Percentiles rank a stretch among this genome's conserved stretches.
phyloP scores from a whole-genome alignment of 73 alveolate genomes.

The Breviolum minutum region DNA sequence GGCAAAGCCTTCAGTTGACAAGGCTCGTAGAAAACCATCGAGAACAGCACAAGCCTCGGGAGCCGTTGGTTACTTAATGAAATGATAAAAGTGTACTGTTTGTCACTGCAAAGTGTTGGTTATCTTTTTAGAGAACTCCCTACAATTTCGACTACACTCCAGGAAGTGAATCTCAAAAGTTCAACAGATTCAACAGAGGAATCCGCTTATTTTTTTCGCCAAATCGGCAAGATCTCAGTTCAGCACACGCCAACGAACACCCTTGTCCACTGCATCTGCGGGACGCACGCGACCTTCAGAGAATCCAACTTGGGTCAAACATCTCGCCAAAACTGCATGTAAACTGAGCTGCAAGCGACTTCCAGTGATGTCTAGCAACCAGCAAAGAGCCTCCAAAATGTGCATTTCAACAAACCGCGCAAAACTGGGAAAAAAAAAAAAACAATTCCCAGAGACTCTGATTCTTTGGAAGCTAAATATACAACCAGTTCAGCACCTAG shows the following conservation, averaged over 20 bases:
- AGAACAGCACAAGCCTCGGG: constrained; percentile 38
- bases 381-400: constrained; percentile 5
- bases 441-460: not conserved
- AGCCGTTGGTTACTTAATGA: too few relatives aligned
- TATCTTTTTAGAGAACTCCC: too few relatives aligned
- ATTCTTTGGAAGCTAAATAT: not conserved
- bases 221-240: not conserved
- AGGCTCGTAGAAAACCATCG: constrained; percentile 31
- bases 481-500: too few relatives aligned
- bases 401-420: not conserved
- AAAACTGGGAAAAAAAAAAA: not conserved
- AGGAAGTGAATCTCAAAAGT: too few relatives aligned
- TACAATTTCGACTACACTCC: too few relatives aligned
- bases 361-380: constrained; percentile 47
- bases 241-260: constrained; percentile 24
- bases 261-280: constrained; percentile 34
- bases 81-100: too few relatives aligned
- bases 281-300: constrained; percentile 28
- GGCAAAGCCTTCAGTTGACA: constrained; percentile 32
- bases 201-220: too few relatives aligned
- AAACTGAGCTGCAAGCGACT: constrained; percentile 4
- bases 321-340: not conserved
- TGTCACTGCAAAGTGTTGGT: too few relatives aligned
- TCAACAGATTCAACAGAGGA: too few relatives aligned
- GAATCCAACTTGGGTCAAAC: not conserved